Base-by-base conservation (phyloP, 495 filamentous ascomycete species). In the Pyronema omphalodes region DNA sequence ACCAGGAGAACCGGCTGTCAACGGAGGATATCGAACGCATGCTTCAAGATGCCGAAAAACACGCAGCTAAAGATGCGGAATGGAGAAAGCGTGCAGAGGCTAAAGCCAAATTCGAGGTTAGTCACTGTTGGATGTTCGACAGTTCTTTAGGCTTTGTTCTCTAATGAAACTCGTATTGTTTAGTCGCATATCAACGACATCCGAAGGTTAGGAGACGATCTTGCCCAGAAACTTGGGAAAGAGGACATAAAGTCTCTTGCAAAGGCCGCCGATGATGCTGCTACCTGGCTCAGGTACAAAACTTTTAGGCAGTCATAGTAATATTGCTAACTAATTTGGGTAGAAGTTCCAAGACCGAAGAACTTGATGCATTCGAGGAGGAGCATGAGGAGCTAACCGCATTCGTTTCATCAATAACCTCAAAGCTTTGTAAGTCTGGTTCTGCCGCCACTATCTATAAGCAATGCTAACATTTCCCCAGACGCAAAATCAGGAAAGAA, bases 11-110 rank as follows among this genome's bases (percentile, higher is more conserved):
- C 60, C 88, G 88, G 67, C 79, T 94, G 44, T 83, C 82, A 58
- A 86, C 86, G 70, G 88, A 95, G 69, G 88, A 95, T 68, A 95
- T 95, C 60, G 88, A 94, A 69, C 89, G 88, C 71, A 95, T 95
- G 88, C 79, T 95, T 56, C 76, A 82, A 44, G 88, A 95, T 71
- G 88, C 88, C 44, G 91, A 96, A 79, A 83, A 98, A 71, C 95
- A 85, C 67, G 89, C 89, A 67, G 91, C 89, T 70, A 89, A 98
- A 73, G 91, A 98, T 76, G 93, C 94, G 77, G 88, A 15, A 47
- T 47, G 14, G 9, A 47, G n/a, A 23, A 15, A 47, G 7, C 18
- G n/a, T 3, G 44, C 44, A 23, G 44, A 47, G 44, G 44, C 44
- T 7, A 47, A 23, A 19, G 23, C 9, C 9, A 47, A 47, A 11